Conservation (phyloP, 2,329 filamentous ascomycete species). For the Beauveria bassiana region DNA sequence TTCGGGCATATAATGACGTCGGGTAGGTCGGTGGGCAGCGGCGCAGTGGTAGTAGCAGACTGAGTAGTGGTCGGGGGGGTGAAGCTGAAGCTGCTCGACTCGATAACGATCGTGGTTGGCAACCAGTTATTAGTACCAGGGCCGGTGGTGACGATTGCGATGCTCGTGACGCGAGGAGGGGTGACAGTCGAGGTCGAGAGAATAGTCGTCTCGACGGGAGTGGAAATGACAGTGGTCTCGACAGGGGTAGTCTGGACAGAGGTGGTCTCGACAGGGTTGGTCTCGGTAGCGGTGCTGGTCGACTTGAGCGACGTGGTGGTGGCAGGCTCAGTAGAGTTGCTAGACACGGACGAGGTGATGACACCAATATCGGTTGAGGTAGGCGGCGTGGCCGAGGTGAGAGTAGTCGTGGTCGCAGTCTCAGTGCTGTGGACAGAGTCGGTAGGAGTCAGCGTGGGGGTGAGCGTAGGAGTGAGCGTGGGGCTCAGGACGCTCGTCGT, state of each 20-base stretch:
- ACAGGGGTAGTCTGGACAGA: not conserved
- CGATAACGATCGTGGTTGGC: slow-evolving; percentile 54
- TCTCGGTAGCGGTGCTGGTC: not conserved
- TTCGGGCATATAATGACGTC: slow-evolving; percentile 66
- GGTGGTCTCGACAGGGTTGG: not conserved
- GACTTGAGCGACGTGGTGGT: not conserved
- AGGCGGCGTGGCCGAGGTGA: not conserved
- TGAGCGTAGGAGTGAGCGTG: not conserved
- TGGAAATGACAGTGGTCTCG: not conserved
- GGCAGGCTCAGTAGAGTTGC: not conserved
- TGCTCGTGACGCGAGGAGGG: slow-evolving; percentile 28
- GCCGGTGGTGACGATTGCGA: slow-evolving; percentile 35
- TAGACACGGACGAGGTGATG: slow-evolving; percentile 2
- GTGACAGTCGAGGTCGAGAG: not conserved
- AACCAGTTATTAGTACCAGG: slow-evolving; percentile 40
- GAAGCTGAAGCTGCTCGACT: slow-evolving; percentile 33
- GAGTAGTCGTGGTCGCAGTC: not conserved
- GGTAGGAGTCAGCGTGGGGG: not conserved
- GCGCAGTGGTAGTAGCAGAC: slow-evolving; percentile 36
- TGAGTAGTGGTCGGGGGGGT: slow-evolving; percentile 19
- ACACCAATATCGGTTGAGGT: slow-evolving; percentile 3
- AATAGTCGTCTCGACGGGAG: slow-evolving; percentile 12
- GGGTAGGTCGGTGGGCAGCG: slow-evolving; percentile 61
- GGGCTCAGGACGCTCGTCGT: slow-evolving; percentile 6
- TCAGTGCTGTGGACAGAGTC: not conserved